A percentile compares a stretch with the other conserved stretches of the same genome.
Evolutionary conservation across 192 early-diverging fungal genomes (phyloP).

Genomic region (Gryganskiella cystojenkinii): DNA sequence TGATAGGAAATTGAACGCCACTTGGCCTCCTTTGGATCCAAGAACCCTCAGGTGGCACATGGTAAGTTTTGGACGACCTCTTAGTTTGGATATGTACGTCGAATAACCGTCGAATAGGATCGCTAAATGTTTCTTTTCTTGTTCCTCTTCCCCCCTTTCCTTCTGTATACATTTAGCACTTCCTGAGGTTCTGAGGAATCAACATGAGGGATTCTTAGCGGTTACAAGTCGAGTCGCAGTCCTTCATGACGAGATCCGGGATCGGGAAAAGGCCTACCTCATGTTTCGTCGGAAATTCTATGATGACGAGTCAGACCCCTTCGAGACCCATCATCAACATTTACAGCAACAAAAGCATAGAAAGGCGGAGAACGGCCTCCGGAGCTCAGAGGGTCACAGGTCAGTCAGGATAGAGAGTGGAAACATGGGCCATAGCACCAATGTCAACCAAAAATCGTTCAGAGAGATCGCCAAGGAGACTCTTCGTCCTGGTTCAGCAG

Average conservation of each 20-base stretch:
- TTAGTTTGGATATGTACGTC: no score
- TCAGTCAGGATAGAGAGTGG: no score
- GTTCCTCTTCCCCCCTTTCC: neutral
- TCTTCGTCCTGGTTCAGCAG: constrained; percentile 18
- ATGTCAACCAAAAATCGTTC: constrained; percentile 26
- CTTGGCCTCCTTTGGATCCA: constrained; percentile 30
- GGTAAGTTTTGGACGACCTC: no score
- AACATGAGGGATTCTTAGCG: constrained; percentile 45
- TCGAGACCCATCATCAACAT: constrained; percentile 11
- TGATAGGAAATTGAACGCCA: constrained; percentile 54
- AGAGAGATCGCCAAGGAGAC: constrained; percentile 44
- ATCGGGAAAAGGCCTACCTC: constrained; percentile 46
- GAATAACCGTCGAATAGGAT: no score
- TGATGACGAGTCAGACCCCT: constrained; percentile 50
- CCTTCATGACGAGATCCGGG: constrained; percentile 48
- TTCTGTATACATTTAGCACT: no score
- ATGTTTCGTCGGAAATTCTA: constrained; percentile 47
- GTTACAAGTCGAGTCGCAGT: constrained; percentile 39
- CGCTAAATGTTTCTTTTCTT: neutral
- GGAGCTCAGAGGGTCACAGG: no score
- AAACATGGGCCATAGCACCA: neutral
- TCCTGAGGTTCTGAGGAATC: constrained; percentile 48
- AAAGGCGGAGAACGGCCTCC: constrained; percentile 12
- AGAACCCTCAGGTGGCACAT: constrained; percentile 38
- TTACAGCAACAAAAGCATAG: constrained; percentile 20